Evolutionary conservation across 768 basidiomycete genomes (phyloP).

Genomic region (Leccinum longicurvipes): DNA sequence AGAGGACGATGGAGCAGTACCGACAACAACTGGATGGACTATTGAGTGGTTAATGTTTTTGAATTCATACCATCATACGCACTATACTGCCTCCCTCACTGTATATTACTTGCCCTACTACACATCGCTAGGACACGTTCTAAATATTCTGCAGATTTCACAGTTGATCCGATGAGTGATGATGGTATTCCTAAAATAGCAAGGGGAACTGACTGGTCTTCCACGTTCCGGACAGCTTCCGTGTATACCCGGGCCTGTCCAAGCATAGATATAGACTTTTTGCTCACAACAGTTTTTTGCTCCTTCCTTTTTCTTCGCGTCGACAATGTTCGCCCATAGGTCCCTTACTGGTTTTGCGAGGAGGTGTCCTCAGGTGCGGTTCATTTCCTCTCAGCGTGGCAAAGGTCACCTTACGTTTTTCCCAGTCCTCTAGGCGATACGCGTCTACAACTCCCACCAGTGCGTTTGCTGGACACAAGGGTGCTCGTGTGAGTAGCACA

Average conservation of each 20-base stretch:
- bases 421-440: constrained; percentile 56
- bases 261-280: constrained; percentile 6
- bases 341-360: constrained; percentile 55
- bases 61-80: constrained; percentile 17
- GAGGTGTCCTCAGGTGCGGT: constrained; percentile 46
- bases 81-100: neutral
- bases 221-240: constrained; percentile 21
- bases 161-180: neutral
- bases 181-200: constrained; percentile 9
- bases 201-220: neutral
- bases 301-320: constrained; percentile 16
- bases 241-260: constrained; percentile 21
- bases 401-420: constrained; percentile 13
- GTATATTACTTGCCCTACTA: constrained; percentile 5
- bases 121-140: neutral
- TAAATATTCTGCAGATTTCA: too few relatives aligned
- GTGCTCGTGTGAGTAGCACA: constrained; percentile 62
- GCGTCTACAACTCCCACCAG: constrained; percentile 78
- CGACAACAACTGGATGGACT: constrained; percentile 86
- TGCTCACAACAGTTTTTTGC: constrained; percentile 13
- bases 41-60: constrained; percentile 45
- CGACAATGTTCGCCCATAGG: constrained; percentile 58
- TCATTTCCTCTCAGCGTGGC: neutral
- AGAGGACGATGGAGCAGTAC: constrained; percentile 87
- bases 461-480: constrained; percentile 88